These are phyloP conservation scores for Penicillium janthinellum DNA, from an alignment of 2,329 filamentous ascomycete species.

Conservation along the genomic window DNA sequence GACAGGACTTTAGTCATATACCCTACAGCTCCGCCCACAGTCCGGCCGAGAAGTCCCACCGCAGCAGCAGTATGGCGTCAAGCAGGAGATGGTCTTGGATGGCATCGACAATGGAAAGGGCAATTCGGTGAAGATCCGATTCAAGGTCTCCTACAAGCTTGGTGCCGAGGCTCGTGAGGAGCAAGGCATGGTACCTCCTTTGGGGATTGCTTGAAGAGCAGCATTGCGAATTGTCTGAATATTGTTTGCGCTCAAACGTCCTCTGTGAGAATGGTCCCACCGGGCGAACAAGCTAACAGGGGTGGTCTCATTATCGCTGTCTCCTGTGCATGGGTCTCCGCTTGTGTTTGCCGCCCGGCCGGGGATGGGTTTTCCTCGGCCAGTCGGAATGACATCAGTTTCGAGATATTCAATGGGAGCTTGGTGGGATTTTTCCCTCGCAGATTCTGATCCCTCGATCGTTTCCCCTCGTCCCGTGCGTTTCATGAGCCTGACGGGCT, in stretches of 20 bases:
- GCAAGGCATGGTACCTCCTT: constrained; percentile 79
- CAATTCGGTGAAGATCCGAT: constrained; percentile 81
- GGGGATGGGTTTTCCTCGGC: background rate
- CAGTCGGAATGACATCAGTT: background rate
- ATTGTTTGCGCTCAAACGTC: background rate
- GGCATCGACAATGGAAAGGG: constrained; percentile 74
- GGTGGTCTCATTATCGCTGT: background rate
- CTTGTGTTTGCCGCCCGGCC: background rate
- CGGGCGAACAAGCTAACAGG: background rate
- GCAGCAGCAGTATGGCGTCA: constrained; percentile 72
- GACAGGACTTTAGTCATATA: constrained; percentile 32
- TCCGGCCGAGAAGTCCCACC: constrained; percentile 75
- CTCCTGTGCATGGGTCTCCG: background rate
- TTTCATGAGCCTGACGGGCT: background rate
- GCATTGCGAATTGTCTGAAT: background rate
- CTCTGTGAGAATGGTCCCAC: background rate
- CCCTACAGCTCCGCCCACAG: constrained; percentile 80
- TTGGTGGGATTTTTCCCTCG: background rate
- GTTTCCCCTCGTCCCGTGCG: background rate
- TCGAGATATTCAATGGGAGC: background rate
- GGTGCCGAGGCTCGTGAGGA: constrained; percentile 67
- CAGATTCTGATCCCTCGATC: background rate
- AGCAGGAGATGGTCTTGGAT: constrained; percentile 76
- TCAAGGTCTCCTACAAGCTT: constrained; percentile 79
- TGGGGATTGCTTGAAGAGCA: constrained; percentile 65